Conservation (phyloP, 2,329 filamentous ascomycete species). For the Berkeleyomyces rouxiae region DNA sequence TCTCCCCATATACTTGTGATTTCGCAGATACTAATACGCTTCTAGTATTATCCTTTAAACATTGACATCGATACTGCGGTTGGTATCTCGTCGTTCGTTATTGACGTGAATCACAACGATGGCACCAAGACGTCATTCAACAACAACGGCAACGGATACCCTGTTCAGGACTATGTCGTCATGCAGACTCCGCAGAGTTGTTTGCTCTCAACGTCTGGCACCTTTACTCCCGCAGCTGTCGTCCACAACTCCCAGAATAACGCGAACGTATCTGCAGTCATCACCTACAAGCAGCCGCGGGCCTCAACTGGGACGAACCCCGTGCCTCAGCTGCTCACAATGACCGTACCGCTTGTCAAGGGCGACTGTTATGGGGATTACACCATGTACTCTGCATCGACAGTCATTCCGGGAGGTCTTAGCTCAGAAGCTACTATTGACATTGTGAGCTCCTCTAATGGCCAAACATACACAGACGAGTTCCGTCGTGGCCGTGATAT, state of each 20-base stretch:
- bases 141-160: slow-evolving; percentile 41
- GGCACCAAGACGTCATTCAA: slow-evolving; percentile 31
- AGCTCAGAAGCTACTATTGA: slow-evolving; percentile 31
- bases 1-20: neutral
- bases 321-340: slow-evolving; percentile 25
- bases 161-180: slow-evolving; percentile 36
- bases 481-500: slow-evolving; percentile 33
- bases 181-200: slow-evolving; percentile 42
- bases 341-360: slow-evolving; percentile 25
- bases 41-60: slow-evolving; percentile 30
- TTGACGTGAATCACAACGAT: slow-evolving; percentile 32
- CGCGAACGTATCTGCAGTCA: slow-evolving; percentile 25
- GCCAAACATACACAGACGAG: slow-evolving; percentile 26
- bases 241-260: slow-evolving; percentile 31
- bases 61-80: slow-evolving; percentile 36
- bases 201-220: slow-evolving; percentile 26
- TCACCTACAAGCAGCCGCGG: slow-evolving; percentile 28
- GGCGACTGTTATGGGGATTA: slow-evolving; percentile 31
- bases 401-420: slow-evolving; percentile 28
- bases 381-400: slow-evolving; percentile 30
- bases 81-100: slow-evolving; percentile 44
- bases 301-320: slow-evolving; percentile 22
- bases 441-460: slow-evolving; percentile 26
- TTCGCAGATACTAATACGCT: neutral
- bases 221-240: slow-evolving; percentile 29